Evolutionary conservation across 805 yeast species (phyloP), one percentile per base, ranked within the genome.

Genomic region (Candida dajiaensis): DNA sequence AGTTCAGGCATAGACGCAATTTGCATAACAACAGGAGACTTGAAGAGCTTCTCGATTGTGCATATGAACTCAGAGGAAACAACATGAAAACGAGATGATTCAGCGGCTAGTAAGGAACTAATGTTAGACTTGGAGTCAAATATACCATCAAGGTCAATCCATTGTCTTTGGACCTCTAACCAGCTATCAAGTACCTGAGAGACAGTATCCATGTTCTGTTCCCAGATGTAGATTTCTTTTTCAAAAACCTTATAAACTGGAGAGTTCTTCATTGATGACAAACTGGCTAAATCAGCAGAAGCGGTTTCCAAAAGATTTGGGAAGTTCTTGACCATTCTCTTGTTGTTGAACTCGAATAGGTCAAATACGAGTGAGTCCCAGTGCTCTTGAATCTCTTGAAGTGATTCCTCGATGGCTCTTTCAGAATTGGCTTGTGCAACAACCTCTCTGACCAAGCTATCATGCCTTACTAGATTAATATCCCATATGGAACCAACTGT

Each of bases 121-220:
- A 89, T 74, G 35, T 83, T 89, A 2, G 70, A 69, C 38, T 74
- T 77, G 1, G 72, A 67, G 5, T 78, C 81, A 57, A 92, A 84
- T 0, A 89, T 79, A 2, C 96, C 96, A 51, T 80, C 83, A 20
- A 90, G 69, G 59, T 92, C 89, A 1, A 87, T 77, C 95, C 96
- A 90, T 56, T 83, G 87, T n/a, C 83, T 69, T 62, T 92, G 98
- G 2, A 81, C 85, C 29, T 88, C 96, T 23, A 85, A 73, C 95
- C 96, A 89, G 0, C 64, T 57, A 50, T 81, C 87, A 29, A 86
- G 68, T 2, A 86, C 58, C 1, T 68, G 66, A 38, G 72, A 73
- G 1, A 88, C 54, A 0, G 59, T 54, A 40, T 73, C 75, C n/a
- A 92, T 58, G 45, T 71, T 76, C 0, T 67, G 68, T 51, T 83